phyloP scores from a whole-genome alignment of 2,329 filamentous ascomycete species.

The Diaporthe batatas region DNA sequence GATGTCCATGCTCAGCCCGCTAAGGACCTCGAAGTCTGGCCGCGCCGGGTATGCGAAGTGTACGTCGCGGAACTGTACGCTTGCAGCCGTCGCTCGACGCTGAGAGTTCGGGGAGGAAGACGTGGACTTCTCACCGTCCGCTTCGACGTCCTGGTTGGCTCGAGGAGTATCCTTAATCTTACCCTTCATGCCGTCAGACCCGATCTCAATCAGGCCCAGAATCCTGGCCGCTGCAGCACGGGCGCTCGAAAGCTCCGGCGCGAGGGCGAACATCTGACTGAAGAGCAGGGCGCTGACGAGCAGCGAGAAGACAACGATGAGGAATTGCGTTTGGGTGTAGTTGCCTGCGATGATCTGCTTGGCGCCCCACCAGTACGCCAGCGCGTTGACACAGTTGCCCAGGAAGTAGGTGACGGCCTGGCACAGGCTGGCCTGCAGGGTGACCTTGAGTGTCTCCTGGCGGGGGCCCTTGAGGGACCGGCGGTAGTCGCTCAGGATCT shows the following conservation, averaged over 20 bases:
- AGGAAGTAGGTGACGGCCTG: slow-evolving; percentile 42
- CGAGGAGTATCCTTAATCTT: neutral
- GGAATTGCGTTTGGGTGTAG: slow-evolving; percentile 67
- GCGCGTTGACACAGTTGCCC: slow-evolving; percentile 51
- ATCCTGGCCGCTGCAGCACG: slow-evolving; percentile 60
- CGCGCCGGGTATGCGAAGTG: slow-evolving; percentile 73
- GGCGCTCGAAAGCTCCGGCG: slow-evolving; percentile 68
- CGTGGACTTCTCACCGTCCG: slow-evolving; percentile 45
- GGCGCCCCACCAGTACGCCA: slow-evolving; percentile 74
- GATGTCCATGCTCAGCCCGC: slow-evolving; percentile 54
- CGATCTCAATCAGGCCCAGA: slow-evolving; percentile 47
- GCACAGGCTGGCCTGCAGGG: slow-evolving; percentile 38
- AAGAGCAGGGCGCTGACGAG: slow-evolving; percentile 68
- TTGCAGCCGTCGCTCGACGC: slow-evolving; percentile 20
- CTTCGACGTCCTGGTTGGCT: slow-evolving; percentile 46
- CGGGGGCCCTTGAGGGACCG: slow-evolving; percentile 63
- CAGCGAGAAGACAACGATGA: slow-evolving; percentile 66
- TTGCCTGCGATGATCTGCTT: slow-evolving; percentile 67
- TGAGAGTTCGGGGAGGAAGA: neutral
- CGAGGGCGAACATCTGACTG: slow-evolving; percentile 70
- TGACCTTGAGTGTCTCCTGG: slow-evolving; percentile 58
- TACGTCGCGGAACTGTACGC: slow-evolving; percentile 66
- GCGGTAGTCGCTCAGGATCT: slow-evolving; percentile 66
- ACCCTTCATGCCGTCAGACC: slow-evolving; percentile 38
- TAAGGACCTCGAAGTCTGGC: slow-evolving; percentile 64